Conservation (phyloP, 75 land plant species). For the Pinus albicaulis region DNA sequence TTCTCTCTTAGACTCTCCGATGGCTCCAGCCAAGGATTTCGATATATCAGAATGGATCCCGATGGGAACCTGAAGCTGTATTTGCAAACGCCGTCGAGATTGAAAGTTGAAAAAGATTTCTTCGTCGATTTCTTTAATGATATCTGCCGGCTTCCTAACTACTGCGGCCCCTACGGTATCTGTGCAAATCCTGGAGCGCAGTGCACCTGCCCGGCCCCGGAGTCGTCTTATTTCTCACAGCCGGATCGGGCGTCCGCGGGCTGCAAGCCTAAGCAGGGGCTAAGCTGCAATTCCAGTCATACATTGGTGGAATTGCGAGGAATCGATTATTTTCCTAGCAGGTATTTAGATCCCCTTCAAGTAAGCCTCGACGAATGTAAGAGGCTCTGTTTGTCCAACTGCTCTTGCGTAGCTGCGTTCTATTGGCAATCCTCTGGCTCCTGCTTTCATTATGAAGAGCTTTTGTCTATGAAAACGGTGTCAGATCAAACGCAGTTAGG, state of each 20-base stretch:
- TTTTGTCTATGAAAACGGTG: not conserved
- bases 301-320: conserved; percentile 14
- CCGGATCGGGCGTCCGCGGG: not conserved
- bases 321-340: conserved; percentile 35
- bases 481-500: conserved; percentile 8
- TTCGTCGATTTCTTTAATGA: conserved; percentile 11
- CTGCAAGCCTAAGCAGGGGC: not conserved
- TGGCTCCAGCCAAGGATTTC: conserved; percentile 27
- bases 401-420: conserved; percentile 60
- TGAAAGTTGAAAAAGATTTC: conserved; percentile 3
- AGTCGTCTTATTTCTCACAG: not conserved
- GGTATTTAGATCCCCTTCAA: conserved; percentile 22
- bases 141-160: conserved; percentile 32
- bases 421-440: conserved; percentile 25
- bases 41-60: conserved; percentile 9
- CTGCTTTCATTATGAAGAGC: conserved; percentile 9
- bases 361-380: conserved; percentile 25
- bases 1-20: not conserved
- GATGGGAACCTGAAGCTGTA: conserved; percentile 20
- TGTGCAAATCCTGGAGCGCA: conserved; percentile 24
- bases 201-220: conserved; percentile 45
- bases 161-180: conserved; percentile 44
- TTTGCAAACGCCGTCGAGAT: not conserved
- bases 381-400: conserved; percentile 43
- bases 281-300: conserved; percentile 2